A percentile compares a stretch with the other conserved stretches of the same genome.
Evolutionary conservation across 2,329 filamentous ascomycete genomes (phyloP).

Genomic region (Neophaeococcomyces aloes): DNA sequence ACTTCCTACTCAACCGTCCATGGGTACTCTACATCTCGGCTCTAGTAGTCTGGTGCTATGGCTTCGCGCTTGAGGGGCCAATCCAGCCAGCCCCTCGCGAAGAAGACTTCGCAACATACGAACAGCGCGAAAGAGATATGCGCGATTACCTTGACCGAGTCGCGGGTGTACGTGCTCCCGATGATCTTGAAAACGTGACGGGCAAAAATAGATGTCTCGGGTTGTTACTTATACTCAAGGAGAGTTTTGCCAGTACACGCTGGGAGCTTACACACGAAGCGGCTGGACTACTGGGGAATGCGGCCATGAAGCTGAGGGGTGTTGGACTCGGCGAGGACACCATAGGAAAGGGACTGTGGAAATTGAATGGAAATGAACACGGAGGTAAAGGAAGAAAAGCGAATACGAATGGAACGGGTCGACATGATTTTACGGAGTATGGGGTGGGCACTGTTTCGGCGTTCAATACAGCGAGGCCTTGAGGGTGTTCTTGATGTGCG

Average conservation of each 20-base stretch:
- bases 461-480: constrained; percentile 5
- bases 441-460: constrained; percentile 3
- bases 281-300: constrained; percentile 66
- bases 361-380: not conserved
- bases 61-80: constrained; percentile 77
- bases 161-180: constrained; percentile 60
- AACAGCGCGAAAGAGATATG: constrained; percentile 68
- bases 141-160: constrained; percentile 63
- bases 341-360: not conserved
- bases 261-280: constrained; percentile 92
- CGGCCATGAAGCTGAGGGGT: constrained; percentile 51
- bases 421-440: not conserved
- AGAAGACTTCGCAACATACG: constrained; percentile 46
- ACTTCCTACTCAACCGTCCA: constrained; percentile 78
- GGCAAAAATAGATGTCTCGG: constrained; percentile 77
- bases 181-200: constrained; percentile 61
- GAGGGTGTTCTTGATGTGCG: not conserved
- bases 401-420: not conserved
- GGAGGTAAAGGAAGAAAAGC: not conserved
- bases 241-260: constrained; percentile 68
- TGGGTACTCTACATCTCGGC: constrained; percentile 94
- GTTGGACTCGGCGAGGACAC: constrained; percentile 7
- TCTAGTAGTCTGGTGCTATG: constrained; percentile 90
- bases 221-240: constrained; percentile 67
- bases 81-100: constrained; percentile 39